Percentiles rank a stretch among this genome's conserved stretches.
phyloP scores from a whole-genome alignment of 306 rosid genomes.

The Rosa lucieae region DNA sequence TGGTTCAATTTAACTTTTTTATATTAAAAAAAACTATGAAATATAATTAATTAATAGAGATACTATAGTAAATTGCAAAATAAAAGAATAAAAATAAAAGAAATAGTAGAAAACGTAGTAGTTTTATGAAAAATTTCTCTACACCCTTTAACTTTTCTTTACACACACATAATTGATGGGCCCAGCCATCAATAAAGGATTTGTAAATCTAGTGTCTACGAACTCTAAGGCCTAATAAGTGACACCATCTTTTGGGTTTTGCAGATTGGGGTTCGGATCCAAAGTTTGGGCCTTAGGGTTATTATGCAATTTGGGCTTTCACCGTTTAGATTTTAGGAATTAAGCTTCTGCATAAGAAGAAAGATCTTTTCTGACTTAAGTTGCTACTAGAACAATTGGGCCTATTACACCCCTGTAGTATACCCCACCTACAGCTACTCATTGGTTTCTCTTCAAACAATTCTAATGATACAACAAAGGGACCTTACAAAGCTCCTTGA shows the following conservation, averaged over 20 bases:
- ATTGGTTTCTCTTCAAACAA: constrained; percentile 7
- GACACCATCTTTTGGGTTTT: background rate
- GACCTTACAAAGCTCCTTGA: background rate
- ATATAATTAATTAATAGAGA: too few relatives aligned
- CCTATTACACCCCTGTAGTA: constrained; percentile 20
- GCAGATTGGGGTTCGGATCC: background rate
- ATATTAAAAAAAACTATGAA: too few relatives aligned
- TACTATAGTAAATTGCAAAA: too few relatives aligned
- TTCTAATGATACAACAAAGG: constrained; percentile 6
- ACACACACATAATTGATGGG: too few relatives aligned
- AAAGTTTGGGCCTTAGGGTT: background rate
- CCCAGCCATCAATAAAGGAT: too few relatives aligned
- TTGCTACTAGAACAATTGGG: constrained; percentile 4
- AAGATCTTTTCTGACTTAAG: background rate
- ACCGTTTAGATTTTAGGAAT: background rate
- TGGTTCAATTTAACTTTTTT: too few relatives aligned
- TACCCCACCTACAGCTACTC: background rate
- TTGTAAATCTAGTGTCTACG: too few relatives aligned
- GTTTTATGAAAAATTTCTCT: too few relatives aligned
- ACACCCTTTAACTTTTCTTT: too few relatives aligned
- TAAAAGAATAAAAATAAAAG: too few relatives aligned
- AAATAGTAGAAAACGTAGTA: too few relatives aligned
- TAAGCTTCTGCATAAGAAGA: background rate
- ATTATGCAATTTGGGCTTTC: background rate
- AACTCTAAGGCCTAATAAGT: too few relatives aligned